These are phyloP conservation scores for Acanthamoeba culbertsoni DNA, from an alignment of 208 protist genomes.

Conservation along the genomic window DNA sequence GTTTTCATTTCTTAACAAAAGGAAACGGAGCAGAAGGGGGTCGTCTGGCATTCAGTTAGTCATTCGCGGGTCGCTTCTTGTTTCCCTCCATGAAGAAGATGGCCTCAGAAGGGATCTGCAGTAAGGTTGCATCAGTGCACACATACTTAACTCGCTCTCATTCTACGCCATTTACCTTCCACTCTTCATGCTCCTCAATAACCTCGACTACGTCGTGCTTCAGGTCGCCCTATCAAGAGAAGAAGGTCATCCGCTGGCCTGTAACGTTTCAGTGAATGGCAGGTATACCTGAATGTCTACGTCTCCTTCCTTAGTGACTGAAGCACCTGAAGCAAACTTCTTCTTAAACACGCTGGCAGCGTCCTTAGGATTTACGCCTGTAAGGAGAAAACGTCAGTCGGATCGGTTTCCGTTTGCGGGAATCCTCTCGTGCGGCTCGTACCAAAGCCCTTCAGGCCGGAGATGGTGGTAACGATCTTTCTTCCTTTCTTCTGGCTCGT, in stretches of 20 bases:
- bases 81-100: background rate
- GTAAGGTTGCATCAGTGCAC: no score
- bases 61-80: background rate
- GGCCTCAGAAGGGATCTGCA: background rate
- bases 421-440: background rate
- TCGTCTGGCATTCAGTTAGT: no score
- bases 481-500: background rate
- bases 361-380: conserved; percentile 49
- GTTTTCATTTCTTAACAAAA: background rate
- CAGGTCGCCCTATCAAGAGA: background rate
- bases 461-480: conserved; percentile 40
- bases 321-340: conserved; percentile 40
- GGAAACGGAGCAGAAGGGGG: no score
- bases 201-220: background rate
- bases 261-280: background rate
- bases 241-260: background rate
- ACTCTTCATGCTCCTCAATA: background rate
- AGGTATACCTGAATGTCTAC: conserved; percentile 32
- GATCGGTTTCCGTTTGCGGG: background rate
- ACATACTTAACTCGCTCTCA: no score
- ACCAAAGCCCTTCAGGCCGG: conserved; percentile 14
- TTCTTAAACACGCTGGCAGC: conserved; percentile 39
- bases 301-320: conserved; percentile 18
- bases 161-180: background rate
- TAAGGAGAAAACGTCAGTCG: background rate